Evolutionary conservation across 805 yeast species (phyloP).

Genomic region (Crinitomyces ghanaensis): DNA sequence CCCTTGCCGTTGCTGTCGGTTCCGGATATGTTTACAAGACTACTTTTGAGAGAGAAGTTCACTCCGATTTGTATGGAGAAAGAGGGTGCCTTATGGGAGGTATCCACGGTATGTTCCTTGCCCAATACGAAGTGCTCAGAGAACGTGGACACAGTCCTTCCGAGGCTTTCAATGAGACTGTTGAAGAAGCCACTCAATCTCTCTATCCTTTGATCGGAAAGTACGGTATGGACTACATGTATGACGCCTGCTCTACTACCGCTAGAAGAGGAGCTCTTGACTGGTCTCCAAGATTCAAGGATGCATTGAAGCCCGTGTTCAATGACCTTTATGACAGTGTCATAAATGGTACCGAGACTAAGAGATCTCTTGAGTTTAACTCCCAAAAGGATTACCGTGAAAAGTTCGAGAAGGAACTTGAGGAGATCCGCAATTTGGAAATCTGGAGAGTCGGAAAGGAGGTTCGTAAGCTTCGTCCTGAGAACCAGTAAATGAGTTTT

Average conservation of each 20-base stretch:
- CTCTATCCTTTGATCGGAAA: conserved; percentile 97
- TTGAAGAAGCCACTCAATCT: conserved; percentile 99
- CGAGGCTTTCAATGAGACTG: conserved; percentile 99
- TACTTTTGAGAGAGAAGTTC: conserved; percentile 98
- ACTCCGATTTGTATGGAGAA: conserved; percentile 99
- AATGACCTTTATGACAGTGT: conserved; percentile 91
- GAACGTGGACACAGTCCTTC: conserved; percentile 99
- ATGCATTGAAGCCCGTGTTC: conserved; percentile 97
- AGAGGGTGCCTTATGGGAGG: conserved; percentile 99
- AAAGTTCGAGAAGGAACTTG: conserved; percentile 86
- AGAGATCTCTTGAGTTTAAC: conserved; percentile 98
- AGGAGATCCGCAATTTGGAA: conserved; percentile 91
- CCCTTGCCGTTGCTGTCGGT: conserved; percentile 97
- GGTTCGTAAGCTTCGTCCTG: conserved; percentile 99
- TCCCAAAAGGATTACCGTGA: conserved; percentile 97
- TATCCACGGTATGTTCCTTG: conserved; percentile 99
- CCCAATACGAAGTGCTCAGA: conserved; percentile 99
- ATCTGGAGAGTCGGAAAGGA: conserved; percentile 99
- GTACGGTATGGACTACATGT: conserved; percentile 99
- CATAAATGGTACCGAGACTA: conserved; percentile 92
- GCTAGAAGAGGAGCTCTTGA: conserved; percentile 99
- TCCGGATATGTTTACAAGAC: conserved; percentile 99
- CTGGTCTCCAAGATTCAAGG: conserved; percentile 99
- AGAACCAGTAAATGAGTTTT: conserved; percentile 76
- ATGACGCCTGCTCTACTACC: conserved; percentile 99